Evolutionary conservation across 257 asterid species (phyloP).

Genomic region (Voacanga thouarsii): DNA sequence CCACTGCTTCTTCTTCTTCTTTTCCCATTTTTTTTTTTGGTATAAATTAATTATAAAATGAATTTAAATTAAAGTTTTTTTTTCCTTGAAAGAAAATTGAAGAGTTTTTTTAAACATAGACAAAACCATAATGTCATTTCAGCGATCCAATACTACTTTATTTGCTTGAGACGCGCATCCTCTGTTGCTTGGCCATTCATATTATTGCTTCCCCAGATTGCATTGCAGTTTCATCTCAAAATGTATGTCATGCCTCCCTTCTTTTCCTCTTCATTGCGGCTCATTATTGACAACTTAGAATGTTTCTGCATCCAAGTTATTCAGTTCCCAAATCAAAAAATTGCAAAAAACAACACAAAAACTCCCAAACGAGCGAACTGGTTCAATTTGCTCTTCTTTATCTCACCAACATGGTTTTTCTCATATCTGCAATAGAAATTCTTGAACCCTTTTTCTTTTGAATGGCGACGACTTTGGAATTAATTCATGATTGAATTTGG

Average conservation of each 20-base stretch:
- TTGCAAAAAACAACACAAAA: neutral
- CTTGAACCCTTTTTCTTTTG: neutral
- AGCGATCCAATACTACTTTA: too few relatives aligned
- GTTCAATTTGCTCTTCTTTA: neutral
- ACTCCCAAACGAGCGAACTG: neutral
- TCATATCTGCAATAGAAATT: neutral
- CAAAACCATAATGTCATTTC: too few relatives aligned
- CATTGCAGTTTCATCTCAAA: slow-evolving; percentile 7
- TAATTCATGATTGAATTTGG: neutral
- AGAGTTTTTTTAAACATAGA: too few relatives aligned
- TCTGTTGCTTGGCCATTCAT: too few relatives aligned
- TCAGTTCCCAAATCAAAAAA: neutral
- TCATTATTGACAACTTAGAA: neutral
- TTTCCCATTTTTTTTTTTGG: too few relatives aligned
- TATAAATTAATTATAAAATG: too few relatives aligned
- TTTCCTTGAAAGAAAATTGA: too few relatives aligned
- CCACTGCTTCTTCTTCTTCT: too few relatives aligned
- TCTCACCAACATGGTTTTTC: neutral
- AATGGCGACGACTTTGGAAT: neutral
- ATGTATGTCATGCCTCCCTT: neutral
- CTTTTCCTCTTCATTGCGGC: neutral
- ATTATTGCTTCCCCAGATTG: too few relatives aligned
- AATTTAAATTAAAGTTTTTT: too few relatives aligned
- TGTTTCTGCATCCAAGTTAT: neutral
- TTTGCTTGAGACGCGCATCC: too few relatives aligned